These are phyloP conservation scores for Capniomyces stellatus DNA, from an alignment of 371 early-diverging fungal species.

Conservation along the genomic window DNA sequence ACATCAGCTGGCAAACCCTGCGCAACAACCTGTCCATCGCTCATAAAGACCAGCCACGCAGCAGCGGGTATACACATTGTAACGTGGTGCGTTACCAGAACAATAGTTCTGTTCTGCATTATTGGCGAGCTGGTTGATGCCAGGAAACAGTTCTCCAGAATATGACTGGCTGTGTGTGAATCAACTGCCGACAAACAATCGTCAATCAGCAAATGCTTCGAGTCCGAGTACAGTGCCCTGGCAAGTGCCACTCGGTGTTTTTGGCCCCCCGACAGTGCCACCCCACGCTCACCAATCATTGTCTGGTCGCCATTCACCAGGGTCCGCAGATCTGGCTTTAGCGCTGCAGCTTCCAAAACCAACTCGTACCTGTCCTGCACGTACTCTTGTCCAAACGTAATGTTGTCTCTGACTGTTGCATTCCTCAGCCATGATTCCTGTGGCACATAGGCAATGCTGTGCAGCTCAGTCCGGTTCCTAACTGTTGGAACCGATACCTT, in stretches of 20 bases:
- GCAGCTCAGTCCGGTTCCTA: conserved; percentile 20
- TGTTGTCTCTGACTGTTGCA: conserved; percentile 58
- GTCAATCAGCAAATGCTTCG: conserved; percentile 53
- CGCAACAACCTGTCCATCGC: conserved; percentile 37
- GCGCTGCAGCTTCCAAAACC: conserved; percentile 42
- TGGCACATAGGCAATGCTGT: conserved; percentile 48
- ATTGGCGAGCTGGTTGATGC: conserved; percentile 10
- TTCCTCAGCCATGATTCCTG: conserved; percentile 74
- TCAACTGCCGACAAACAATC: conserved; percentile 69
- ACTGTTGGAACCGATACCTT: conserved; percentile 17
- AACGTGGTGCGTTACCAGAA: conserved; percentile 76
- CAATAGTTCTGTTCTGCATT: conserved; percentile 53
- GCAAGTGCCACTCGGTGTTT: conserved; percentile 65
- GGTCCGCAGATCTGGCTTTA: conserved; percentile 60
- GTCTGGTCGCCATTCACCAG: conserved; percentile 68
- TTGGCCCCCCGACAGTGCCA: conserved; percentile 76
- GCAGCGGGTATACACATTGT: conserved; percentile 48
- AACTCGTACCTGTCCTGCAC: conserved; percentile 42
- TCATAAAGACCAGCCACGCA: conserved; percentile 47
- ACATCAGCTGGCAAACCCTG: conserved; percentile 3
- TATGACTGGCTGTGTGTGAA: conserved; percentile 74
- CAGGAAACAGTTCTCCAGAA: conserved; percentile 42
- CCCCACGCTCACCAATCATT: conserved; percentile 76
- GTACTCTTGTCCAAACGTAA: conserved; percentile 55
- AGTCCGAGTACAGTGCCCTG: conserved; percentile 58